Base-by-base conservation (phyloP, 140 eudicot species). In the Oenanthe javanica region DNA sequence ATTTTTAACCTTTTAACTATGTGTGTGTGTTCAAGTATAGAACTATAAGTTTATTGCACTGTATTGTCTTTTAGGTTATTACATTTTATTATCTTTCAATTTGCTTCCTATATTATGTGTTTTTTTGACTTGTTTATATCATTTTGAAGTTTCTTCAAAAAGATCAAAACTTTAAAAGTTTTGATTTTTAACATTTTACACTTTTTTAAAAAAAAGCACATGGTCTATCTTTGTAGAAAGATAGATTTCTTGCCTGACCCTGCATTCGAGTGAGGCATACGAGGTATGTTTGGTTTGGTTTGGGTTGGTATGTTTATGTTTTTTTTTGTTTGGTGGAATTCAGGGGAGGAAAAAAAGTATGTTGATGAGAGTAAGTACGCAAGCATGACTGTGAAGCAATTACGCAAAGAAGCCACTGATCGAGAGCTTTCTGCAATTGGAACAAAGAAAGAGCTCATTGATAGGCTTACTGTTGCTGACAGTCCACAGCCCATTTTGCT, bases 371-470 rank as follows among this genome's bases (percentile, higher is more conserved):
- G 67, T 10, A 89, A 89, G 69, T 82, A 87, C 15, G 82, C 67
- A 82, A 82, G 77, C 21, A 78, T 88, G 93, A 83, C 80, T 75
- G 31, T 90, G 0, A 88, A 87, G 70, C 84, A 94, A 81, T 80
- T 94, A 82, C 88, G 97, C 9, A 84, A 90, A 78, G 86, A 87
- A 85, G 94, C 98, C 2, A 80, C 80, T 76, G 52, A 49, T 83
- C 84, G 86, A 25, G 97, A 96, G 52, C 21, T 94, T 85, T 83
- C 86, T 14, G 31, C 88, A 0, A 55, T 78, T 45, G 97, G 97
- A 23, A 84, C 96, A 5, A 95, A 95, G 91, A 95, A 88, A 77
- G 92, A 90, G 43, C 88, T 95, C 48, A 19, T 95, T 51, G 86
- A 88, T 54, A 88, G 96, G 87, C 87, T 95, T n/a, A 90, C 85